Evolutionary conservation across 805 yeast species (phyloP), one percentile per base, ranked within the genome.

Genomic region (Saccharomycopsis lassenensis): DNA sequence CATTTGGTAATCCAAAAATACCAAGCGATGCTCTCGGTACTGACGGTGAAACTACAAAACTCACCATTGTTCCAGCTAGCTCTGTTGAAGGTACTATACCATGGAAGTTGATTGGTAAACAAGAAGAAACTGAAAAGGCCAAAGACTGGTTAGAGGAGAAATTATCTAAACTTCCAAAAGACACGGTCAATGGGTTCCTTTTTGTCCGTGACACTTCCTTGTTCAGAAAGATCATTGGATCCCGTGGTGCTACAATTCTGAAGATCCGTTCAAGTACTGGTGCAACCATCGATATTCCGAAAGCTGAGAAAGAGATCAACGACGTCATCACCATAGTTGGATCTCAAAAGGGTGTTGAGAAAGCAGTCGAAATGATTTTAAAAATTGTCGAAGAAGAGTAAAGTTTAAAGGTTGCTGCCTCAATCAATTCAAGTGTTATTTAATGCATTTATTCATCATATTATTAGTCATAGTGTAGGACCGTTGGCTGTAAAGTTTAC

Each of bases 211-310:
- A 71, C 39, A 57, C 73, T 10, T 51, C 57, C 19, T 52, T 54
- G 30, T 78, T 80, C 55, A 69, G 78, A 40, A 70, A 65, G 52
- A 63, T 84, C 36, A 71, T 85, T 45, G 95, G 95, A 6, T 74
- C 84, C 11, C 77, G 72, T 47, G 95, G 95, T 31, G 58, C 74
- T 24, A 74, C 70, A 43, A 63, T 84, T 51, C 73, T 68, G 49
- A 59, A 60, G 45, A 66, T 83, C 41, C 74, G 91, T 61, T 60
- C 61, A 19, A 60, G 65, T 40, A 62, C 80, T 15, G 72, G 70
- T 14, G 65, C 79, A 25, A 64, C 70, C 39, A 69, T 82, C 43
- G 63, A 65, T 33, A 73, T 81, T 37, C 93, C 91, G 47, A 72
- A 73, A 55, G 59, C 60, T 31, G 56, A 55, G 31, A 80, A 75